phyloP scores from a whole-genome alignment of 441 rosid species.

The Corymbia citriodora region DNA sequence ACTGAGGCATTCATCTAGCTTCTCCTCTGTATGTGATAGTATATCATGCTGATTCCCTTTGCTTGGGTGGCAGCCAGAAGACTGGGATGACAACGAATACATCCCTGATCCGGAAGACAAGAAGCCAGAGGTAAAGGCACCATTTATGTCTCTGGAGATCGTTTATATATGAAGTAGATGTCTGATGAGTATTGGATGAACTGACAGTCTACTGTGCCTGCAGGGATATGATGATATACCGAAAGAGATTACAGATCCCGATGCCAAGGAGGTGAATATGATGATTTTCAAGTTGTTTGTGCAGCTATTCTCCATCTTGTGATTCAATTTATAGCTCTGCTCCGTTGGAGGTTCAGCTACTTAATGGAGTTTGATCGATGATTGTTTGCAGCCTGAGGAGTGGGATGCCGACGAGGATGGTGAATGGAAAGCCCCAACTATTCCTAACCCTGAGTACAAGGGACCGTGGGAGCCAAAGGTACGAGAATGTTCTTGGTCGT shows the following conservation, averaged over 20 bases:
- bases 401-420: slow-evolving; percentile 99
- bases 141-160: background rate
- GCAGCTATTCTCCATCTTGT: background rate
- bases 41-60: background rate
- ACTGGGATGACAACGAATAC: slow-evolving; percentile 90
- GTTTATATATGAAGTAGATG: background rate
- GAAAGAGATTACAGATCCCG: slow-evolving; percentile 79
- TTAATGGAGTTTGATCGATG: background rate
- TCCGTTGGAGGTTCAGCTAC: background rate
- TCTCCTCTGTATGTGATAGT: background rate
- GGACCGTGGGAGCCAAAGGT: slow-evolving; percentile 95
- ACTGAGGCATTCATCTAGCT: background rate
- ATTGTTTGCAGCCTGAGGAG: slow-evolving; percentile 66
- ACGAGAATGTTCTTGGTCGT: slow-evolving; percentile 5
- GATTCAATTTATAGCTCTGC: background rate
- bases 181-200: background rate
- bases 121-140: slow-evolving; percentile 65
- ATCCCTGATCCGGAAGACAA: slow-evolving; percentile 90
- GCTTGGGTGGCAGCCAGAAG: slow-evolving; percentile 70
- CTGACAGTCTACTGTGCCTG: background rate
- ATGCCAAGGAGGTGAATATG: slow-evolving; percentile 68
- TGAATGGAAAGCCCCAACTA: slow-evolving; percentile 86
- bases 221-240: slow-evolving; percentile 94
- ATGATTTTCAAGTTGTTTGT: background rate
- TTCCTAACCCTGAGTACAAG: slow-evolving; percentile 88